These are phyloP conservation scores for Xylariaceae sp. DNA, from an alignment of 2,329 filamentous ascomycete genomes.

Conservation along the genomic window DNA sequence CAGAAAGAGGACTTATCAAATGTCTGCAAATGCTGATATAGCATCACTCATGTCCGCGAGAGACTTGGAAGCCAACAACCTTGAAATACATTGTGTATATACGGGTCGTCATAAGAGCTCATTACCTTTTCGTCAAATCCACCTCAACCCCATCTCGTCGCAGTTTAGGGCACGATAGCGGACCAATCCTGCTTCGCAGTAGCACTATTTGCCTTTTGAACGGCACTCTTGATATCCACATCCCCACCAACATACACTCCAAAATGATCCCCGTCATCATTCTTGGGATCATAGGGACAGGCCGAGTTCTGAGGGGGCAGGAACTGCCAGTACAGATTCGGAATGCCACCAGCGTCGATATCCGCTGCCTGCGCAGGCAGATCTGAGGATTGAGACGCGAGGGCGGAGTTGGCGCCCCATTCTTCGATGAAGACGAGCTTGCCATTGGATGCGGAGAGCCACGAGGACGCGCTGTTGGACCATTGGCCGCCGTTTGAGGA, in stretches of 20 bases:
- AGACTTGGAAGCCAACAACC: too few relatives aligned
- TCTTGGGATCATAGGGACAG: slow-evolving; percentile 21
- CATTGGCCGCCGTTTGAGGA: slow-evolving; percentile 21
- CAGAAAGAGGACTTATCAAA: too few relatives aligned
- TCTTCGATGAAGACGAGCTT: slow-evolving; percentile 32
- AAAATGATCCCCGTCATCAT: slow-evolving; percentile 21
- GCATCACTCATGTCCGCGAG: too few relatives aligned
- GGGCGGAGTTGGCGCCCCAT: slow-evolving; percentile 43
- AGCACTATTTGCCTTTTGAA: slow-evolving; percentile 16
- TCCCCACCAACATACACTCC: slow-evolving; percentile 21
- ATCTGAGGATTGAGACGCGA: slow-evolving; percentile 32
- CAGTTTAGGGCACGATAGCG: slow-evolving; percentile 8
- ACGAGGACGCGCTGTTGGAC: slow-evolving; percentile 20
- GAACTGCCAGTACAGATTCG: slow-evolving; percentile 33
- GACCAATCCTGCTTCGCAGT: slow-evolving; percentile 19
- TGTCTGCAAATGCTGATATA: too few relatives aligned
- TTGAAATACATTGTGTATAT: too few relatives aligned
- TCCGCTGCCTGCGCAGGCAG: slow-evolving; percentile 26
- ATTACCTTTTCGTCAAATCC: not conserved
- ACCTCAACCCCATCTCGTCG: not conserved
- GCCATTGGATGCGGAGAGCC: slow-evolving; percentile 21
- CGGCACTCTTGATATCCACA: slow-evolving; percentile 14
- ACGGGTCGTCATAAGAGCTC: too few relatives aligned
- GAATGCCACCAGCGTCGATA: slow-evolving; percentile 29
- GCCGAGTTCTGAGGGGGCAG: slow-evolving; percentile 16